Conservation (phyloP, 2,329 filamentous ascomycete genomes). For the Botrytis cinerea region DNA sequence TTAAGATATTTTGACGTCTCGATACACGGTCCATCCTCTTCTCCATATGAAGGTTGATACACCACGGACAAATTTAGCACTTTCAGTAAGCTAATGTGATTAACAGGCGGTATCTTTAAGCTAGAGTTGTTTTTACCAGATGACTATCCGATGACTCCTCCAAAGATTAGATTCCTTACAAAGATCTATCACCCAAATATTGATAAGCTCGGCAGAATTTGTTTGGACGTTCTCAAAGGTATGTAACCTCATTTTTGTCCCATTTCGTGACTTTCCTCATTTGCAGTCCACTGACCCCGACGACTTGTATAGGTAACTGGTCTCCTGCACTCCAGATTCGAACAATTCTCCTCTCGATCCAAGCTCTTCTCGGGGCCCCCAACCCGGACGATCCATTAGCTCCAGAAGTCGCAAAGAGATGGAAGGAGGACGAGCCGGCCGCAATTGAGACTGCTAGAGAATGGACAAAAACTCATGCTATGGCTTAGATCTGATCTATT, state of each 20-base stretch:
- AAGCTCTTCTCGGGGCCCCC: slow-evolving; percentile 90
- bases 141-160: slow-evolving; percentile 98
- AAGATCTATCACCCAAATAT: slow-evolving; percentile 99
- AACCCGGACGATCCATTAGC: slow-evolving; percentile 99
- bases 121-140: slow-evolving; percentile 97
- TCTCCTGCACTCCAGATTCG: slow-evolving; percentile 96
- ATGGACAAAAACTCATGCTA: slow-evolving; percentile 66
- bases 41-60: slow-evolving; percentile 84
- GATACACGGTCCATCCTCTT: slow-evolving; percentile 88
- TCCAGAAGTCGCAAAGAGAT: slow-evolving; percentile 94
- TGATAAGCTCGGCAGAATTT: slow-evolving; percentile 95
- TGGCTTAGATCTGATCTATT: slow-evolving; percentile 32
- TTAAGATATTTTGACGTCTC: slow-evolving; percentile 97
- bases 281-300: slow-evolving; percentile 28
- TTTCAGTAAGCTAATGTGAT: slow-evolving; percentile 24
- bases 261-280: background rate
- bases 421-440: slow-evolving; percentile 93
- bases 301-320: slow-evolving; percentile 77
- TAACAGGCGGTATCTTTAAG: slow-evolving; percentile 75
- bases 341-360: slow-evolving; percentile 97
- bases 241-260: slow-evolving; percentile 40
- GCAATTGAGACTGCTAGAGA: slow-evolving; percentile 90
- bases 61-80: background rate
- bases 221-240: slow-evolving; percentile 97
- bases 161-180: slow-evolving; percentile 96